These are phyloP conservation scores for Syzygium aromaticum DNA, from an alignment of 345 rosid genomes.

Conservation along the genomic window DNA sequence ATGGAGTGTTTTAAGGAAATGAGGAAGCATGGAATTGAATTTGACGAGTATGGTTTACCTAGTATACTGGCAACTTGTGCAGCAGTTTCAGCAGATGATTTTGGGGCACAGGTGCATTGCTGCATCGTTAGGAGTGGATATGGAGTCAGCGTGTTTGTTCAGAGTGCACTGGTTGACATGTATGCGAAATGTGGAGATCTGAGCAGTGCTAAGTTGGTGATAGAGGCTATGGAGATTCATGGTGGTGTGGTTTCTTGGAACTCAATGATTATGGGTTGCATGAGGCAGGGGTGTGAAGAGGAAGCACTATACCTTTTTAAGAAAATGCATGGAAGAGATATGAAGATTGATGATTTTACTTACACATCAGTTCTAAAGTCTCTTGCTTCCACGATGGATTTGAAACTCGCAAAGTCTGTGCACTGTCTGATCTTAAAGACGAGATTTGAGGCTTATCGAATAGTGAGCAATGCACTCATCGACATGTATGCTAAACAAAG, in stretches of 20 bases:
- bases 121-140: conserved; percentile 63
- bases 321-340: conserved; percentile 47
- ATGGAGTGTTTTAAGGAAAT: conserved; percentile 52
- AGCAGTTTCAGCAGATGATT: conserved; percentile 25
- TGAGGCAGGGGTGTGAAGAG: conserved; percentile 45
- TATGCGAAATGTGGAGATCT: conserved; percentile 72
- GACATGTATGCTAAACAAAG: conserved; percentile 88
- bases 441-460: conserved; percentile 51
- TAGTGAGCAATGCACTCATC: conserved; percentile 74
- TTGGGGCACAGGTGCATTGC: conserved; percentile 73
- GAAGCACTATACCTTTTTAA: conserved; percentile 59
- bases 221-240: conserved; percentile 37
- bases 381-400: conserved; percentile 39
- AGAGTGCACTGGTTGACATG: conserved; percentile 77
- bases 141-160: conserved; percentile 54
- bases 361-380: conserved; percentile 64
- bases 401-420: conserved; percentile 34
- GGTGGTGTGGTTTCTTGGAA: conserved; percentile 76
- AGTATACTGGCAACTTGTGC: conserved; percentile 70
- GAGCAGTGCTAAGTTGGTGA: conserved; percentile 38
- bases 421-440: conserved; percentile 71
- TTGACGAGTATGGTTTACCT: conserved; percentile 80
- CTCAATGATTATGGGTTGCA: conserved; percentile 72
- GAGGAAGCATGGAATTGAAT: conserved; percentile 41
- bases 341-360: conserved; percentile 60